Evolutionary conservation across 2,329 filamentous ascomycete genomes (phyloP).

Genomic region (Parascedosporium putredinis): DNA sequence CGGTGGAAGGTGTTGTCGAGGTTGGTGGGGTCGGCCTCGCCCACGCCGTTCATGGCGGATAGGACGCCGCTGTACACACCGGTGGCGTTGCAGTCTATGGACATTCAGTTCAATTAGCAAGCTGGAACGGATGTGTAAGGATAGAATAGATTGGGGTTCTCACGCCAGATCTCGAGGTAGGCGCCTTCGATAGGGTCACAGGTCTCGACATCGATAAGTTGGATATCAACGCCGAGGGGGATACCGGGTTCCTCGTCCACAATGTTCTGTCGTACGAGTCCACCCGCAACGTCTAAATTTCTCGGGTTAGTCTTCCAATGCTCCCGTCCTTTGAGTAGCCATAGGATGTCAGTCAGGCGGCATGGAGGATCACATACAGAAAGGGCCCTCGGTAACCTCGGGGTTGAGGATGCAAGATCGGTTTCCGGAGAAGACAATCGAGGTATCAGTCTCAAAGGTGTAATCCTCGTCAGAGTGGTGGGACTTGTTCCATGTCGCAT

Average conservation of each 20-base stretch:
- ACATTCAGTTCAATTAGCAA: neutral
- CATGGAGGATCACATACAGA: slow-evolving; percentile 24
- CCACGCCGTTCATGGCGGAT: slow-evolving; percentile 23
- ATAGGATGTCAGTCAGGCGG: neutral
- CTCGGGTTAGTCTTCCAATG: neutral
- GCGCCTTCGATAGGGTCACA: slow-evolving; percentile 28
- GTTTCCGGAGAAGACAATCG: slow-evolving; percentile 24
- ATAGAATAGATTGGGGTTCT: too few relatives aligned
- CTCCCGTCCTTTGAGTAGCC: too few relatives aligned
- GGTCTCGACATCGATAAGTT: slow-evolving; percentile 30
- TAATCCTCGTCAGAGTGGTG: slow-evolving; percentile 22
- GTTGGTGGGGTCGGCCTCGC: slow-evolving; percentile 15
- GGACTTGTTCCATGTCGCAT: slow-evolving; percentile 12
- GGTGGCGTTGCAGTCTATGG: slow-evolving; percentile 28
- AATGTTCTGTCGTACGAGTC: slow-evolving; percentile 27
- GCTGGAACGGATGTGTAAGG: neutral
- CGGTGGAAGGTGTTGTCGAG: slow-evolving; percentile 27
- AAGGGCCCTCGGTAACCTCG: slow-evolving; percentile 40
- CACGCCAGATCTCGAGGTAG: slow-evolving; percentile 32
- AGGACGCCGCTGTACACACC: slow-evolving; percentile 33
- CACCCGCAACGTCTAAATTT: slow-evolving; percentile 22
- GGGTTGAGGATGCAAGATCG: slow-evolving; percentile 37
- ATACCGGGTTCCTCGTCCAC: slow-evolving; percentile 30
- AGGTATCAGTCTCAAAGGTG: slow-evolving; percentile 17
- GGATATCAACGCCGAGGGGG: slow-evolving; percentile 28